Percentiles rank a stretch among this genome's conserved stretches.
Evolutionary conservation across 495 filamentous ascomycete species (phyloP).

Genomic region (Penicillium salamii): DNA sequence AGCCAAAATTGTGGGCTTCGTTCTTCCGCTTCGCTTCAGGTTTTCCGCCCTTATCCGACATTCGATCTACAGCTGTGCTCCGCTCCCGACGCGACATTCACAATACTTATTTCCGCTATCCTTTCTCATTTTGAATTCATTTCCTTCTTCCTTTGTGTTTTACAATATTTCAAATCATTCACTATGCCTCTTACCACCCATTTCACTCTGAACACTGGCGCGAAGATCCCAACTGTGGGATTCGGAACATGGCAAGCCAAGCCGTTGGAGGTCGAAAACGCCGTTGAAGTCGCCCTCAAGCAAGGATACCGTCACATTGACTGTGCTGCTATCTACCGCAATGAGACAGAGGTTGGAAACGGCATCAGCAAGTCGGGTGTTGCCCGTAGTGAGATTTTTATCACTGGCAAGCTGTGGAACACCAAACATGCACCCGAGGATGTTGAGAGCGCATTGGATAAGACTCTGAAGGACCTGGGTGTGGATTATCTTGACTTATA

Average conservation of each 20-base stretch:
- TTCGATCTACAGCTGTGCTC: not conserved
- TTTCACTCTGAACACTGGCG: constrained; percentile 42
- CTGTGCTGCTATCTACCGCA: constrained; percentile 66
- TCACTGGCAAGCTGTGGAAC: constrained; percentile 67
- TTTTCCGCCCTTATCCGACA: constrained; percentile 1
- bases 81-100: too few relatives aligned
- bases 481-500: constrained; percentile 70
- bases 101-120: too few relatives aligned
- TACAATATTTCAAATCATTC: not conserved
- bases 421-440: constrained; percentile 29
- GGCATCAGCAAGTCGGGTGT: constrained; percentile 58
- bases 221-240: constrained; percentile 37
- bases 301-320: constrained; percentile 70
- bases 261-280: constrained; percentile 32
- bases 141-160: not conserved
- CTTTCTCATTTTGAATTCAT: too few relatives aligned
- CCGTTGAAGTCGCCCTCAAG: constrained; percentile 45
- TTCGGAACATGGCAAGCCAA: constrained; percentile 37
- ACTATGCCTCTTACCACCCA: constrained; percentile 38
- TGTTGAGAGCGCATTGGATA: constrained; percentile 46
- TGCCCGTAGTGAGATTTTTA: constrained; percentile 63
- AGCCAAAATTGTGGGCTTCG: too few relatives aligned
- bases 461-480: constrained; percentile 54
- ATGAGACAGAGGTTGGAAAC: constrained; percentile 62
- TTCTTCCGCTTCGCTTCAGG: not conserved